Evolutionary conservation across 108 stramenopile species (phyloP), one percentile per base, ranked within the genome.

Genomic region (Aurantiochytrium sp.): DNA sequence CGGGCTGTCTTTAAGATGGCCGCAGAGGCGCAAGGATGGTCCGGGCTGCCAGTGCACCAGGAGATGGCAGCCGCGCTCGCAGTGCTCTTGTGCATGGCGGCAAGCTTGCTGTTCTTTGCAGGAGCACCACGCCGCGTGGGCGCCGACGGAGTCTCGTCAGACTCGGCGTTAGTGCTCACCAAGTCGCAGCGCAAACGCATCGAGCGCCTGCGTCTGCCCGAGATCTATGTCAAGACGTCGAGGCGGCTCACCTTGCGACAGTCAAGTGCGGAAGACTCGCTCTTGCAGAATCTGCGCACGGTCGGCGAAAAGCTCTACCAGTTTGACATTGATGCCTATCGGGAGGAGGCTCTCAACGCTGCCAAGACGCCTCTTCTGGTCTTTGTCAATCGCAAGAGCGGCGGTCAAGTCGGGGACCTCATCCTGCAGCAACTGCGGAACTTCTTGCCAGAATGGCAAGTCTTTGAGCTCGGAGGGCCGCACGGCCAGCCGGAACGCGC

Each of bases 351-450:
- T 8, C 3, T 28, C 4, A 69, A 69, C 42, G 64, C 64, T 12
- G 64, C 21, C 35, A 69, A 69, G 43, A 96, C 95, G n/a, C 97
- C 97, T 18, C 89, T 97, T 23, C 89, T 96, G 51, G 97, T 96
- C 12, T 97, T 97, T 93, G 96, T 97, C 10, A 96, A 97, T 59
- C 92, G 93, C 16, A 94, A 95, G 42, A 95, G 95, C 18, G 97
- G 97, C 18, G 92, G 95, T 14, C 96, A 96, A 57, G 95, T 96
- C 58, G 97, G 97, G 5, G 90, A 95, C 14, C 88, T 97, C 10
- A 69, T 97, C 10, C 94, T 96, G 58, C 92, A 93, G 12, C 97
- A 97, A 90, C 92, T 97, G 49, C 93, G 95, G 35, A 92, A 95
- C 5, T 73, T 96, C 23, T 72, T 97, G 60, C 96, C 96, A 92